Conservation (phyloP, 164 flowering plant species). For the Vitis rotundifolia region DNA sequence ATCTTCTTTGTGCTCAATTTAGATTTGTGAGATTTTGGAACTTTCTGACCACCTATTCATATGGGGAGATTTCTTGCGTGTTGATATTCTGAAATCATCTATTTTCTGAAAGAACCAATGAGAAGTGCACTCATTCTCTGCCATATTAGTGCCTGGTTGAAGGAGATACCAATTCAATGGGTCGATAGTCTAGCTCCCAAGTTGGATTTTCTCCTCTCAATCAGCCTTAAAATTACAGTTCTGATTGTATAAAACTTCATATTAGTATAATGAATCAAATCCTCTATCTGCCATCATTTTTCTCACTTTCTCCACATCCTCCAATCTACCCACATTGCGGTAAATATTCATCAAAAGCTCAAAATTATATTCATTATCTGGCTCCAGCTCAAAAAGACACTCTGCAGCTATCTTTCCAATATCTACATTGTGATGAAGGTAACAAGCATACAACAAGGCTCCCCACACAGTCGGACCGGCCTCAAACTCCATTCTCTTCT, state of each 20-base stretch:
- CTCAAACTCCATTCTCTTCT: slow-evolving; percentile 52
- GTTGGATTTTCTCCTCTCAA: no score
- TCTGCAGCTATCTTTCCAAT: slow-evolving; percentile 71
- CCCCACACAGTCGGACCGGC: slow-evolving; percentile 92
- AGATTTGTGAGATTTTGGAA: no score
- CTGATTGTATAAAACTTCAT: slow-evolving; percentile 1
- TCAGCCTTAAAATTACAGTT: no score
- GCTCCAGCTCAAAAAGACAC: slow-evolving; percentile 78
- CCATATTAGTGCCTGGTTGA: no score
- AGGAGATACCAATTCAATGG: no score
- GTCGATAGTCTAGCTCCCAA: no score
- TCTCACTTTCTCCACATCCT: slow-evolving; percentile 62
- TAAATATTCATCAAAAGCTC: slow-evolving; percentile 74
- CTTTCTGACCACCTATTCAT: no score
- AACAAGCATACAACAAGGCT: slow-evolving; percentile 75
- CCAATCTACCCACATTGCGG: slow-evolving; percentile 46
- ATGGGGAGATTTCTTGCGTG: no score
- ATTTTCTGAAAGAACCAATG: no score
- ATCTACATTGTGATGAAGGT: slow-evolving; percentile 52
- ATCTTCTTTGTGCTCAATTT: no score
- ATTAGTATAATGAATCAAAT: slow-evolving; percentile 23
- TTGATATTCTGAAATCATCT: no score
- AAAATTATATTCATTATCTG: slow-evolving; percentile 77
- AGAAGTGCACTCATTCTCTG: no score
- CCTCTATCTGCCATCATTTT: slow-evolving; percentile 69